Conservation (phyloP, 768 basidiomycete species). For the Postia placenta region DNA sequence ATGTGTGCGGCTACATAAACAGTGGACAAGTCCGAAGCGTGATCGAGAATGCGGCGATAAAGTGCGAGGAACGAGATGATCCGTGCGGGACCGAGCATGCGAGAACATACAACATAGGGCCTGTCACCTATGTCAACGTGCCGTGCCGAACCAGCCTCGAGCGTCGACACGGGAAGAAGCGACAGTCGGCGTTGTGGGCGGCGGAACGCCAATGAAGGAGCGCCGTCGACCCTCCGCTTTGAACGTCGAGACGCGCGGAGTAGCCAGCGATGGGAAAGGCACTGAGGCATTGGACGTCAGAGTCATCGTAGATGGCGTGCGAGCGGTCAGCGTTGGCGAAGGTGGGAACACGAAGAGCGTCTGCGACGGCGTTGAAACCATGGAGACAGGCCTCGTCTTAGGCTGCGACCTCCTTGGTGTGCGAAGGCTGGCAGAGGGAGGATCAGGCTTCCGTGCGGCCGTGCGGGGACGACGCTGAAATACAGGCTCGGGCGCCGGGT, state of each 20-base stretch:
- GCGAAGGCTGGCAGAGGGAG: constrained; percentile 51
- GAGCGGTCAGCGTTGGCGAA: constrained; percentile 52
- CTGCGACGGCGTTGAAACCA: constrained; percentile 59
- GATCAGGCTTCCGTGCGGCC: constrained; percentile 47
- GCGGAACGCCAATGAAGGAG: constrained; percentile 68
- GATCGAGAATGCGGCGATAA: constrained; percentile 1
- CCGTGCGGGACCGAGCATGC: neutral
- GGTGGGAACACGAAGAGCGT: constrained; percentile 86
- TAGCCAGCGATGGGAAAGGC: constrained; percentile 54
- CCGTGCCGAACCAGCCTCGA: constrained; percentile 50
- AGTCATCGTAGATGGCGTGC: constrained; percentile 78
- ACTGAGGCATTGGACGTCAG: constrained; percentile 56
- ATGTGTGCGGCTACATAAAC: constrained; percentile 3
- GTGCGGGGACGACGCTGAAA: constrained; percentile 44
- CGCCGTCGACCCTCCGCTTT: constrained; percentile 59
- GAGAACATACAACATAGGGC: neutral
- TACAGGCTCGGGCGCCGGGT: too few relatives aligned
- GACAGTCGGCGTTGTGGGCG: constrained; percentile 69
- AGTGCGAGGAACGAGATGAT: neutral
- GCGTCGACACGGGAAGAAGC: constrained; percentile 82
- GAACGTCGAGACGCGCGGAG: constrained; percentile 68
- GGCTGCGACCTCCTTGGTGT: constrained; percentile 19
- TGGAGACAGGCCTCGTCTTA: constrained; percentile 11
- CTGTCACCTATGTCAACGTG: neutral
- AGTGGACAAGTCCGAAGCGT: neutral